These are phyloP conservation scores for Knufia fluminis DNA, from an alignment of 2,329 filamentous ascomycete genomes.

Conservation along the genomic window DNA sequence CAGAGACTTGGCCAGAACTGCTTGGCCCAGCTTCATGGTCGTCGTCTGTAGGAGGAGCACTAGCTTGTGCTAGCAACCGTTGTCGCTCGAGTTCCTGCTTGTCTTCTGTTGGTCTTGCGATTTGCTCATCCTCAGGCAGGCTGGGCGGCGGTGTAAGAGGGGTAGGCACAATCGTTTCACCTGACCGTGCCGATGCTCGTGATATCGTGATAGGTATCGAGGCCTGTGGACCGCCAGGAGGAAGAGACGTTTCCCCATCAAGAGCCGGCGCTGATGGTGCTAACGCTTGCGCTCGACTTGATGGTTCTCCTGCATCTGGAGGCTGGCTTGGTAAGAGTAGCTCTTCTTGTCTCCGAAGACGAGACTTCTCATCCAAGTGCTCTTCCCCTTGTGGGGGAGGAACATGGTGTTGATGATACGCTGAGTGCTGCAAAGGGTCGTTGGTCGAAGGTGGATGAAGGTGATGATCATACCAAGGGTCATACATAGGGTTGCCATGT, in stretches of 20 bases:
- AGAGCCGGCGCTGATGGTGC: conserved; percentile 38
- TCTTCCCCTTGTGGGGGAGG: conserved; percentile 48
- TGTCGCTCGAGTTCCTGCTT: conserved; percentile 68
- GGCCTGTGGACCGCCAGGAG: conserved; percentile 14
- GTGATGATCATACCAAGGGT: conserved; percentile 8
- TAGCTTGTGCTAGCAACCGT: conserved; percentile 54
- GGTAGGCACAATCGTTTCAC: conserved; percentile 24
- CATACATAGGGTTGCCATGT: conserved; percentile 15
- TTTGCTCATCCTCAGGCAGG: conserved; percentile 22
- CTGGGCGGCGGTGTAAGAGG: conserved; percentile 19
- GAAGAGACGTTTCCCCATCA: conserved; percentile 45
- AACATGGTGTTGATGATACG: conserved; percentile 14
- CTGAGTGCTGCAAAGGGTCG: neutral
- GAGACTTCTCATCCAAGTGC: conserved; percentile 70
- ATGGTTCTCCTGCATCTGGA: conserved; percentile 43
- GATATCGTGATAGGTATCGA: conserved; percentile 17
- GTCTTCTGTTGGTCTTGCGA: conserved; percentile 49
- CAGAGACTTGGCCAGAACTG: conserved; percentile 13
- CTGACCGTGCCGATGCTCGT: conserved; percentile 25
- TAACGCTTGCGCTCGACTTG: conserved; percentile 28
- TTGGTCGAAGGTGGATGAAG: neutral
- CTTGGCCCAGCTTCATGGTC: conserved; percentile 19
- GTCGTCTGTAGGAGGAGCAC: conserved; percentile 43
- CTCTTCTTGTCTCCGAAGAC: conserved; percentile 65
- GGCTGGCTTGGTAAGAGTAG: conserved; percentile 74